Conservation (phyloP, 352 stramenopile genomes). For the Phytophthora pisi region DNA sequence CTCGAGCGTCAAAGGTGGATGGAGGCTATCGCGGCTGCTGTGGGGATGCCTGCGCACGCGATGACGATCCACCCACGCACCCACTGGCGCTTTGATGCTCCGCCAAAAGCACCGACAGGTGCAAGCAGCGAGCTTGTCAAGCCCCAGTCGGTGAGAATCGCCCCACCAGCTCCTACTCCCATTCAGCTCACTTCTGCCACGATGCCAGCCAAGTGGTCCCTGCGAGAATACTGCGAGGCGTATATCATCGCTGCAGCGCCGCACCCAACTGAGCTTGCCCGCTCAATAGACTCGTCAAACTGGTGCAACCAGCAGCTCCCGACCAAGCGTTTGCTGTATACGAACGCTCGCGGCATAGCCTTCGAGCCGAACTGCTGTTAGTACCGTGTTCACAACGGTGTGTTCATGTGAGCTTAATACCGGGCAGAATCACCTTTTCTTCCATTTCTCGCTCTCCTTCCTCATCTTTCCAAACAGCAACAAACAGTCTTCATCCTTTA, state of each 20-base stretch:
- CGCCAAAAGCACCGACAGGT: background rate
- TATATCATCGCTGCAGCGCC: background rate
- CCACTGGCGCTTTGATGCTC: background rate
- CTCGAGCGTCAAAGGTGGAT: background rate
- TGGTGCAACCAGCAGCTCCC: background rate
- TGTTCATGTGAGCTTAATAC: slow-evolving; percentile 7
- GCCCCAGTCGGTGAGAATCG: background rate
- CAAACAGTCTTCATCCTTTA: slow-evolving; percentile 12
- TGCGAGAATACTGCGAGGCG: background rate
- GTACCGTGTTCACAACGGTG: background rate
- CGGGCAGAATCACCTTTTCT: background rate
- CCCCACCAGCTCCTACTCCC: background rate
- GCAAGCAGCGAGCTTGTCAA: background rate
- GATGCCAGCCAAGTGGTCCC: background rate
- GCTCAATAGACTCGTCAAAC: too few relatives aligned
- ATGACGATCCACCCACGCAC: background rate
- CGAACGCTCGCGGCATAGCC: background rate
- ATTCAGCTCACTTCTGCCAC: background rate
- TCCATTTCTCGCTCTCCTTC: background rate
- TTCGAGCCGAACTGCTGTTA: slow-evolving; percentile 1
- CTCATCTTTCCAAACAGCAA: slow-evolving; percentile 12
- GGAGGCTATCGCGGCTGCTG: background rate
- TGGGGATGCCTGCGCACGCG: background rate
- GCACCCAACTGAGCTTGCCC: background rate
- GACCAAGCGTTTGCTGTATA: background rate